These are phyloP conservation scores for Cystobasidium tubakii DNA, from an alignment of 768 basidiomycete genomes.

Conservation along the genomic window DNA sequence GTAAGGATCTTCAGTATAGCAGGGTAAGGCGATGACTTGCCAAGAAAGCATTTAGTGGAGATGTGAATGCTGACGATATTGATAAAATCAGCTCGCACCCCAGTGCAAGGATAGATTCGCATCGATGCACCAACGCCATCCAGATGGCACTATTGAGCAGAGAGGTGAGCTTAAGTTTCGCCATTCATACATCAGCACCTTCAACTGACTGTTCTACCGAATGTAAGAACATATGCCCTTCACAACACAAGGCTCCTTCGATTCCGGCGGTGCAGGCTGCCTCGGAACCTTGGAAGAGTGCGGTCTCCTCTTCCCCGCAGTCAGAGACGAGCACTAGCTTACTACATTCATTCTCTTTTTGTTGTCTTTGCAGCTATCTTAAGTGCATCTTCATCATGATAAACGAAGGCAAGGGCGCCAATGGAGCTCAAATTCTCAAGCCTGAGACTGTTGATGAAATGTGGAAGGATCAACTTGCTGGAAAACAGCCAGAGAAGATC, in stretches of 20 bases:
- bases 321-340: neutral
- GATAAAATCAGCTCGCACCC: neutral
- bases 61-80: neutral
- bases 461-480: slow-evolving; percentile 32
- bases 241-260: slow-evolving; percentile 16
- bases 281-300: slow-evolving; percentile 32
- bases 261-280: slow-evolving; percentile 34
- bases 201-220: neutral
- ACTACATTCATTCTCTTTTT: neutral
- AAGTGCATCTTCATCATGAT: slow-evolving; percentile 27
- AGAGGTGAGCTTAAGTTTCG: neutral
- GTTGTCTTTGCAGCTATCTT: slow-evolving; percentile 8
- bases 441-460: slow-evolving; percentile 37
- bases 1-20: slow-evolving; percentile 35
- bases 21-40: neutral
- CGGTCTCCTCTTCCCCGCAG: neutral
- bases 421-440: slow-evolving; percentile 37
- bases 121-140: neutral
- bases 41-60: neutral
- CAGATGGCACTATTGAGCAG: slow-evolving; percentile 13
- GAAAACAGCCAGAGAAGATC: neutral
- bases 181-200: neutral
- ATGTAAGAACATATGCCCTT: neutral
- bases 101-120: slow-evolving; percentile 24
- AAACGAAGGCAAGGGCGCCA: slow-evolving; percentile 38